phyloP scores from a whole-genome alignment of 495 filamentous ascomycete species.

The Hypomontagnella monticulosa region DNA sequence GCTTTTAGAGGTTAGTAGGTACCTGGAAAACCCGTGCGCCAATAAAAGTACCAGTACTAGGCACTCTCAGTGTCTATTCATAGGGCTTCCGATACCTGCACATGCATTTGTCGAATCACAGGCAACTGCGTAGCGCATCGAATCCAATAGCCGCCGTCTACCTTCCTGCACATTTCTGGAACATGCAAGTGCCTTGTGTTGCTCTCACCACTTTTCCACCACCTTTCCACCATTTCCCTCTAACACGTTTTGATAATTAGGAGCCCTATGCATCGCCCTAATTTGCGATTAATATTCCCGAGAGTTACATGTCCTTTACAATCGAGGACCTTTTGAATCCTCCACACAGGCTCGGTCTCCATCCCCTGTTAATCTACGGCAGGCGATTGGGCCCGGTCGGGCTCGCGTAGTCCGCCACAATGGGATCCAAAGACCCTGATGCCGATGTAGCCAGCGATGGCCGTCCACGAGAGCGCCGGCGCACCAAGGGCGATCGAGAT shows the following conservation, averaged over 20 bases:
- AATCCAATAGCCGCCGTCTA: slow-evolving; percentile 44
- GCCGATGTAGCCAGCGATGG: slow-evolving; percentile 50
- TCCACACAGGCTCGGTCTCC: slow-evolving; percentile 12
- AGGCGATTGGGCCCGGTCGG: slow-evolving; percentile 41
- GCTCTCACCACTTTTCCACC: slow-evolving; percentile 31
- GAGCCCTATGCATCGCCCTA: background rate
- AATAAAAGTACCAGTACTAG: slow-evolving; percentile 5
- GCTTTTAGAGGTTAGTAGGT: too few species aligned
- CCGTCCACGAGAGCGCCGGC: slow-evolving; percentile 53
- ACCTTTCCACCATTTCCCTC: slow-evolving; percentile 20
- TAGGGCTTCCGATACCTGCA: slow-evolving; percentile 16
- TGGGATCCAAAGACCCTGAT: slow-evolving; percentile 59
- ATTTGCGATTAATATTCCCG: slow-evolving; percentile 5
- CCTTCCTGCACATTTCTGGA: slow-evolving; percentile 32
- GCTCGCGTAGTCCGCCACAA: slow-evolving; percentile 52
- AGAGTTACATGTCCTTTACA: slow-evolving; percentile 11
- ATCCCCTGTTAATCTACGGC: slow-evolving; percentile 15
- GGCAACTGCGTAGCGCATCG: slow-evolving; percentile 46
- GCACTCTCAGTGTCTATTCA: background rate
- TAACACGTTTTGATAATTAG: slow-evolving; percentile 7
- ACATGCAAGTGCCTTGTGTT: slow-evolving; percentile 31
- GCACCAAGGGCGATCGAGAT: slow-evolving; percentile 48
- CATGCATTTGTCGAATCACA: slow-evolving; percentile 41
- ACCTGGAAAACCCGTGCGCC: too few species aligned
- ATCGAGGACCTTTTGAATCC: slow-evolving; percentile 11